These are phyloP conservation scores for Leonotis leonurus DNA, from an alignment of 257 asterid species.

Conservation along the genomic window DNA sequence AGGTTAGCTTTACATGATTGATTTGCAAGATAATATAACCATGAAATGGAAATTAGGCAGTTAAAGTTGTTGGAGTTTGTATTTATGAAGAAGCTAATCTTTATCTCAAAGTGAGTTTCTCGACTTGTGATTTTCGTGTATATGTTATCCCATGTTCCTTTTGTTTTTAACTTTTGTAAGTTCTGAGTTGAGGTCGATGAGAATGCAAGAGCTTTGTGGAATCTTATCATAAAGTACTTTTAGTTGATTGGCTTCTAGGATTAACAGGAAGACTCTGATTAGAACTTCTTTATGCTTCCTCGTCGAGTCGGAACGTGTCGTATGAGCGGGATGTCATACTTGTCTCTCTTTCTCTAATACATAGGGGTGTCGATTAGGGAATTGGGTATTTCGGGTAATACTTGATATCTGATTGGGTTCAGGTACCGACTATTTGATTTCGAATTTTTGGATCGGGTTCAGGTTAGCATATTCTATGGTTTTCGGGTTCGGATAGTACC, in stretches of 20 bases:
- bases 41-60: not conserved
- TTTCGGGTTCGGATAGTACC: no score
- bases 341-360: no score
- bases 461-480: no score
- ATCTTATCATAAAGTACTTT: not conserved
- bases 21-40: not conserved
- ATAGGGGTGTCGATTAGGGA: no score
- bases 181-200: not conserved
- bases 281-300: no score
- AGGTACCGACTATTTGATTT: no score
- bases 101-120: not conserved
- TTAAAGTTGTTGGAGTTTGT: slow-evolving; percentile 1
- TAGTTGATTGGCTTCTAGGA: not conserved
- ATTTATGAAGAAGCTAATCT: not conserved
- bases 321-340: no score
- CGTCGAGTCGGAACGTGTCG: no score
- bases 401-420: no score
- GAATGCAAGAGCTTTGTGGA: not conserved
- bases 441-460: no score
- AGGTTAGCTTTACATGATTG: slow-evolving; percentile 9
- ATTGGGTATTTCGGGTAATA: no score
- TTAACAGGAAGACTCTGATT: not conserved
- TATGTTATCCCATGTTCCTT: not conserved
- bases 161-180: not conserved
- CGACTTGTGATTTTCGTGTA: not conserved